These are phyloP conservation scores for Gloeostereum incarnatum DNA, from an alignment of 768 basidiomycete genomes.

Conservation along the genomic window DNA sequence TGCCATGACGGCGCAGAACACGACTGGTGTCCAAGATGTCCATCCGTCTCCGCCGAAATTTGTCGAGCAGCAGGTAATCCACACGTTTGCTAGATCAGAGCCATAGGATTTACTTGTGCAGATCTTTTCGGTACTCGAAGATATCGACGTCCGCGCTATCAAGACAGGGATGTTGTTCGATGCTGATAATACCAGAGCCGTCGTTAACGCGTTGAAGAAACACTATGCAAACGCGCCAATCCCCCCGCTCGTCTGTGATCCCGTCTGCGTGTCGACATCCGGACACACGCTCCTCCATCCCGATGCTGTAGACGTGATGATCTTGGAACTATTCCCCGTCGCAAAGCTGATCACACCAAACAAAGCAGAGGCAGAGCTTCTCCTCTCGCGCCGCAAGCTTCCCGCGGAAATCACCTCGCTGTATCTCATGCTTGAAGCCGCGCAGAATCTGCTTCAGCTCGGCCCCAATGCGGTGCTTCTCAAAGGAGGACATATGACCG, in stretches of 20 bases:
- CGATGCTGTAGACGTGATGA: slow-evolving; percentile 53
- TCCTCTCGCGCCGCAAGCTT: slow-evolving; percentile 34
- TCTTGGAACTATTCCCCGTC: slow-evolving; percentile 59
- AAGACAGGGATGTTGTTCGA: slow-evolving; percentile 90
- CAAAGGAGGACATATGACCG: slow-evolving; percentile 75
- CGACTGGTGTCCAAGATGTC: slow-evolving; percentile 70
- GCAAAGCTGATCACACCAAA: slow-evolving; percentile 79
- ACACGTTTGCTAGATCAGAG: slow-evolving; percentile 10
- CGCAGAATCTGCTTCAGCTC: slow-evolving; percentile 32
- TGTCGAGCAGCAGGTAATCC: slow-evolving; percentile 69
- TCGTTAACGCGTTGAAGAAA: slow-evolving; percentile 39
- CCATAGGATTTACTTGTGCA: slow-evolving; percentile 16
- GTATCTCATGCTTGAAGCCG: slow-evolving; percentile 52
- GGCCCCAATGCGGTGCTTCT: slow-evolving; percentile 58
- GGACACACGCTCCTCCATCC: slow-evolving; percentile 70
- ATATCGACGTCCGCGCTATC: slow-evolving; percentile 62
- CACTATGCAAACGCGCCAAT: slow-evolving; percentile 22
- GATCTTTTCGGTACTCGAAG: slow-evolving; percentile 64
- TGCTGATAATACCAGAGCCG: slow-evolving; percentile 36
- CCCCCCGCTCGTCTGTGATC: slow-evolving; percentile 72
- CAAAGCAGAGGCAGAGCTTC: slow-evolving; percentile 65
- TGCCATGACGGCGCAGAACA: slow-evolving; percentile 87
- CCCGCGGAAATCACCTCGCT: slow-evolving; percentile 30
- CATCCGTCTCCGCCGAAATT: slow-evolving; percentile 62
- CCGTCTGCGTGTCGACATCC: slow-evolving; percentile 87